Percentiles rank a stretch among this genome's conserved stretches.
Conservation (phyloP, 441 rosid genomes). For the Adansonia grandidieri region DNA sequence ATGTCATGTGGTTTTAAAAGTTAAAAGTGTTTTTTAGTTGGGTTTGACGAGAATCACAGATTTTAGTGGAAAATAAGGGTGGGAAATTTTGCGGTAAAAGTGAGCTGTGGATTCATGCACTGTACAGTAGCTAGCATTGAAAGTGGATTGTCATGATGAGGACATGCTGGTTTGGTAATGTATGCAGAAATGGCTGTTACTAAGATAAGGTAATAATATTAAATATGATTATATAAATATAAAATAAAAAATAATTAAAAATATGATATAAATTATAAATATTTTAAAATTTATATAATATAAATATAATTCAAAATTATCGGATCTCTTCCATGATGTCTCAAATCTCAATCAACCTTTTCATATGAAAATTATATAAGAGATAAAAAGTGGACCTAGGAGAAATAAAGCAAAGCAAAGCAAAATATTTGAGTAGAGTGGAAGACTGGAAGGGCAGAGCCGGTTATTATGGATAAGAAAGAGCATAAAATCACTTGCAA, state of each 20-base stretch:
- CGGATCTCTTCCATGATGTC: not conserved
- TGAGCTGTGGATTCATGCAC: not conserved
- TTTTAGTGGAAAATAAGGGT: not conserved
- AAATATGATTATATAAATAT: too few species aligned
- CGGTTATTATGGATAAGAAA: constrained; percentile 18
- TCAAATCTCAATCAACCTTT: not conserved
- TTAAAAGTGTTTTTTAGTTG: not conserved
- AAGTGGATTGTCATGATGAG: constrained; percentile 33
- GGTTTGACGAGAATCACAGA: constrained; percentile 15
- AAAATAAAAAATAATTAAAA: too few species aligned
- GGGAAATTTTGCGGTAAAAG: not conserved
- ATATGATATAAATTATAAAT: too few species aligned
- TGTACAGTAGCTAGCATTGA: constrained; percentile 5
- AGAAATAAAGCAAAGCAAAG: constrained; percentile 3
- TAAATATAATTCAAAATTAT: too few species aligned
- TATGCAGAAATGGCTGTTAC: not conserved
- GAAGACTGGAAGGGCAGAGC: constrained; percentile 33
- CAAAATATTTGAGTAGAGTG: constrained; percentile 39
- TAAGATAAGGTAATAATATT: not conserved
- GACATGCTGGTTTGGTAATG: constrained; percentile 21
- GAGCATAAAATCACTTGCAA: constrained; percentile 43
- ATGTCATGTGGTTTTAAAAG: constrained; percentile 1
- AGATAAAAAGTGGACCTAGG: not conserved
- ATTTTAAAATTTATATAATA: too few species aligned
- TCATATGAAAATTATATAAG: not conserved